Base-by-base conservation (phyloP, 1,284 basidiomycete species). In the Vanrija sp. region DNA sequence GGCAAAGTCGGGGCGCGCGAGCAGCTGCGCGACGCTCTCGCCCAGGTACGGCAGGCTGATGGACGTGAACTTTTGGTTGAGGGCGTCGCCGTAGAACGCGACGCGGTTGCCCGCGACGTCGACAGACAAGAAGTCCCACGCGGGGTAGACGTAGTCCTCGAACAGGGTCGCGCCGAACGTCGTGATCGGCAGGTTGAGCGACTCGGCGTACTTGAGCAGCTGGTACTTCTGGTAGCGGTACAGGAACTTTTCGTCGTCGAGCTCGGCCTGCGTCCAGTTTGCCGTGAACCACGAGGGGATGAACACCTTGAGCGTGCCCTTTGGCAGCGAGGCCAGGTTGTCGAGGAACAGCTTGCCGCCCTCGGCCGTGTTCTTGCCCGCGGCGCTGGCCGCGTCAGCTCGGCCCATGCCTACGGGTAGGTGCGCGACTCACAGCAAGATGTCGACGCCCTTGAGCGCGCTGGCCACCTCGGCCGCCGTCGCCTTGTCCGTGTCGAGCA, bases 21-120 rank as follows among this genome's bases (percentile, higher is more conserved):
- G 12, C 25, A 55, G 41, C 49, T 55, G 53, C 9, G 53, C 53
- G 18, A 51, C 20, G 1, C 24, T 24, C 36, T 55, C 49, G 41
- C 22, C 53, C 6, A 55, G 35, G 45, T 31, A 55, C 15, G 39
- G 35, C 3, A 55, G 41, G 9, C 45, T 44, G 24, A 41, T 8
- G 18, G 41, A 43, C 23, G 24, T 18, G 18, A 55, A 51, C 45
- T 31, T 27, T 16, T 16, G 3, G 23, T 47, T 15, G n/a, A 47
- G 45, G 10, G 49, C 42, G 43, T 51, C 25, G 27, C 36, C 43
- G 38, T 46, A 51, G n/a, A 46, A 6, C 18, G 8, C 10, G 23
- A 51, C 12, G 15, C 16, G 16, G 44, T 51, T 51, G 37, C 12
- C 22, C 8, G 14, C n/a, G 1, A 37, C 44, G 22, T 51, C 44